Evolutionary conservation across 352 stramenopile species (phyloP), one percentile per base, ranked within the genome.

Genomic region (Pythium pyrilobum): DNA sequence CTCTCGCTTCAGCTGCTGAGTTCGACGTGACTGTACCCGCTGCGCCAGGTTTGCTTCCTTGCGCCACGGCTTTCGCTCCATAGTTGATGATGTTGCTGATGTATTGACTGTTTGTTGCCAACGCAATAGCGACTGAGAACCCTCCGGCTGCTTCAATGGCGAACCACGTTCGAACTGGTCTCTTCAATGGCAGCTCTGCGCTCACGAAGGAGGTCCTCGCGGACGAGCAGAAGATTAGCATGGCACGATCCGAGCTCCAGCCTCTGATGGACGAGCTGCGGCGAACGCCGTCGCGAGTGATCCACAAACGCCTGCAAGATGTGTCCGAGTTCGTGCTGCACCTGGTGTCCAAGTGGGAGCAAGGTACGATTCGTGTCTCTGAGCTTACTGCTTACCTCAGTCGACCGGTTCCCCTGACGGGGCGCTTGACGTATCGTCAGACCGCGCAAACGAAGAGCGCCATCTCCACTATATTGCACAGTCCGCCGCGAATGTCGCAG

Each of bases 221-320:
- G 13, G 77, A 84, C 21, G 71, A 86, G 3, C 75, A 81, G 16
- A 88, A 87, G 34, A 52, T 85, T 40, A 69, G 65, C 42, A 88
- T 87, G 74, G 69, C 67, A 0, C 60, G 40, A 4, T 76, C 69
- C 1, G 77, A 87, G 49, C 71, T 91, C 18, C 63, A 87, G 48
- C 81, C 81, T 23, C 48, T 91, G 32, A 39, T 91, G 20, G 59
- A 71, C 8, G 78, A 87, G 25, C 64, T 91, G 11, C 70, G 69
- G 20, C 70, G 65, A 13, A 87, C 81, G 10, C 66, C 77, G 20
- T 82, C 74, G 7, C 64, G 67, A 15, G 71, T 91, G 13, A 85
- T 89, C 53, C 71, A 87, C 56, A 89, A 88, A 47, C 75, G 81
- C 4, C 52, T 91, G 23, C 74, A 88, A 29, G 81, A 91, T 64